Percentiles rank a stretch among this genome's conserved stretches.
phyloP scores from a whole-genome alignment of 1,284 basidiomycete species.

The Ustilago tritici region DNA sequence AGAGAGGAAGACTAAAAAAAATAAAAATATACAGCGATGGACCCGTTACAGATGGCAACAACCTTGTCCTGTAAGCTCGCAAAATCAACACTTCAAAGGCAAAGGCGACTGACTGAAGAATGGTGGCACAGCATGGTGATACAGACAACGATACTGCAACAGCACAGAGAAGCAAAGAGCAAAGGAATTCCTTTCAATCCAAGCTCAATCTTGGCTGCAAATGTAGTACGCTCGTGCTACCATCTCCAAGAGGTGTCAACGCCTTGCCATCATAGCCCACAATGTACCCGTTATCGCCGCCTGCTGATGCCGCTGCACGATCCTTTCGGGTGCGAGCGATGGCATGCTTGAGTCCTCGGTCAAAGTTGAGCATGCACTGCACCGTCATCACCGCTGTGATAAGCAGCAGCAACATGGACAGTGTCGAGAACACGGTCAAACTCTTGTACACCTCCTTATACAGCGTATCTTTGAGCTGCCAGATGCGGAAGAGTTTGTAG shows the following conservation, averaged over 20 bases:
- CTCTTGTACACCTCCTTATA: conserved; percentile 65
- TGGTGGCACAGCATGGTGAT: conserved; percentile 4
- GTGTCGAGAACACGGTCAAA: conserved; percentile 60
- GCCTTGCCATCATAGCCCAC: conserved; percentile 53
- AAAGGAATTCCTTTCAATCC: conserved; percentile 19
- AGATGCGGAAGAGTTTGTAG: conserved; percentile 63
- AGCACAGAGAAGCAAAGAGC: neutral
- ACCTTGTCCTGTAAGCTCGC: conserved; percentile 12
- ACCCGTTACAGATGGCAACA: conserved; percentile 24
- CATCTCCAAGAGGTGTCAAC: conserved; percentile 42
- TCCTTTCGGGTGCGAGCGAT: conserved; percentile 47
- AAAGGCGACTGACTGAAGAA: neutral
- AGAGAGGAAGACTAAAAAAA: conserved; percentile 5
- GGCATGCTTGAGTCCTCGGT: conserved; percentile 55
- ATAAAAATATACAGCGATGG: conserved; percentile 26
- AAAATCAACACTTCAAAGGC: neutral
- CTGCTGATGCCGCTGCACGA: conserved; percentile 22
- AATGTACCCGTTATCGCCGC: conserved; percentile 31
- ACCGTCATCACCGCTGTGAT: conserved; percentile 55
- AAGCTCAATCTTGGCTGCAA: conserved; percentile 52
- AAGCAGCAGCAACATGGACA: conserved; percentile 55
- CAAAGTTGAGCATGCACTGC: conserved; percentile 62
- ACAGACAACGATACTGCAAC: conserved; percentile 4
- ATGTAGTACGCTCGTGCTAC: conserved; percentile 53
- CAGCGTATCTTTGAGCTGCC: conserved; percentile 43